phyloP scores from a whole-genome alignment of 495 filamentous ascomycete genomes.

The Daldinia concentrica region DNA sequence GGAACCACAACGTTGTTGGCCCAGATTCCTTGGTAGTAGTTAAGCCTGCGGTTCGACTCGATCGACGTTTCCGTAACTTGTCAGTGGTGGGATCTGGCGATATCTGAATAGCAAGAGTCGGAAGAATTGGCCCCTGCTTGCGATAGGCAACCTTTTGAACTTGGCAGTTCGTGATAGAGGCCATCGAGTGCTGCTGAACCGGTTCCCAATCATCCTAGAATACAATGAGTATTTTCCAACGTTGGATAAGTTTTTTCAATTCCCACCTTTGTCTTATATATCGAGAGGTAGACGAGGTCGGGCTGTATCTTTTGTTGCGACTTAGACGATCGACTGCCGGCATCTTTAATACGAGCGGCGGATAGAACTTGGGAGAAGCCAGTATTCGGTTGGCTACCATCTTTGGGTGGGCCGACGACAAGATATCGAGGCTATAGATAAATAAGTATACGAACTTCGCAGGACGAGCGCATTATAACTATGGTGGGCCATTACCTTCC shows the following conservation, averaged over 20 bases:
- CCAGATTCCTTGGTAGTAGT: slow-evolving; percentile 53
- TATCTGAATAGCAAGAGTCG: slow-evolving; percentile 61
- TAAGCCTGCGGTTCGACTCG: slow-evolving; percentile 63
- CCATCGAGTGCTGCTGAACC: slow-evolving; percentile 59
- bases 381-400: slow-evolving; percentile 31
- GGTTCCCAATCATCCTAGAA: slow-evolving; percentile 60
- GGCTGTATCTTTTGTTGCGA: slow-evolving; percentile 37
- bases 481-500: slow-evolving; percentile 60
- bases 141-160: slow-evolving; percentile 62
- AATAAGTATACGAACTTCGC: slow-evolving; percentile 6
- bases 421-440: slow-evolving; percentile 56
- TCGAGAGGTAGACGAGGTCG: slow-evolving; percentile 59
- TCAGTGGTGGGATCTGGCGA: slow-evolving; percentile 60
- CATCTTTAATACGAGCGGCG: slow-evolving; percentile 44
- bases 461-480: slow-evolving; percentile 6
- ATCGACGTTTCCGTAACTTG: slow-evolving; percentile 64
- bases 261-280: slow-evolving; percentile 65
- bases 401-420: slow-evolving; percentile 50
- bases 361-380: slow-evolving; percentile 43
- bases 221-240: slow-evolving; percentile 33
- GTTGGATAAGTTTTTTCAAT: not conserved
- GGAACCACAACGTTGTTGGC: slow-evolving; percentile 56
- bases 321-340: slow-evolving; percentile 43
- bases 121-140: slow-evolving; percentile 60
- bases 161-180: slow-evolving; percentile 61